Percentiles rank a stretch among this genome's conserved stretches.
Conservation (phyloP, 371 early-diverging fungal genomes). For the Dinochytrium kinnereticum region DNA sequence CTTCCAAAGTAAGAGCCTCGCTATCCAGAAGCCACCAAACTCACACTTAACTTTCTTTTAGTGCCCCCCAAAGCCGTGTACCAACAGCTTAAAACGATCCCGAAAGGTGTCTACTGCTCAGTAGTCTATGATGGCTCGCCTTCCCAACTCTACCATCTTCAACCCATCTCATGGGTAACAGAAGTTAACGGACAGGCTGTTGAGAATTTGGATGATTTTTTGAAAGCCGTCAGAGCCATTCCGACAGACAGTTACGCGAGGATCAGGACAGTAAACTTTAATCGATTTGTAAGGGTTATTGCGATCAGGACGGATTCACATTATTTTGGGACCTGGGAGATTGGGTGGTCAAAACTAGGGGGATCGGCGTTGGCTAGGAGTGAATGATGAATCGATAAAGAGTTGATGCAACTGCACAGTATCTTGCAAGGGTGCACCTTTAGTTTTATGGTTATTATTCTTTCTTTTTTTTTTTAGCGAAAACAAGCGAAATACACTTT, state of each 20-base stretch:
- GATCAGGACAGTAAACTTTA: conserved; percentile 75
- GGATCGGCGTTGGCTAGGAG: background rate
- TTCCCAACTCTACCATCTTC: conserved; percentile 45
- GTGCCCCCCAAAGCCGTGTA: conserved; percentile 83
- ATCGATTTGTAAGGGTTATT: conserved; percentile 55
- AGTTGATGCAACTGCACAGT: no score
- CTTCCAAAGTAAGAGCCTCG: conserved; percentile 47
- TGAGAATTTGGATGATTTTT: conserved; percentile 42
- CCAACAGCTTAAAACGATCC: conserved; percentile 76
- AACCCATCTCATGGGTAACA: conserved; percentile 45
- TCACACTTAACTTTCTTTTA: conserved; percentile 14
- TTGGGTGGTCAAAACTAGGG: conserved; percentile 6
- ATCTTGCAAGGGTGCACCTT: no score
- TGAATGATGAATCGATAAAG: no score
- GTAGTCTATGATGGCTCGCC: conserved; percentile 50
- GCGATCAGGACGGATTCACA: conserved; percentile 42
- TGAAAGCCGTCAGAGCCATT: conserved; percentile 60
- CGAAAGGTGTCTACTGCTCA: conserved; percentile 62
- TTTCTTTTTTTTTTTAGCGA: no score
- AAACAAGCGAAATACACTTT: no score
- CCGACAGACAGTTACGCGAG: conserved; percentile 76
- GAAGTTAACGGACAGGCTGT: conserved; percentile 55
- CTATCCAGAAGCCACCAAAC: background rate
- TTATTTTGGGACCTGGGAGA: conserved; percentile 48
- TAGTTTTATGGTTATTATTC: no score